A percentile compares a stretch with the other conserved stretches of the same genome.
These are phyloP conservation scores for Stephania yunnanensis DNA, from an alignment of 164 flowering plant genomes.

Conservation along the genomic window DNA sequence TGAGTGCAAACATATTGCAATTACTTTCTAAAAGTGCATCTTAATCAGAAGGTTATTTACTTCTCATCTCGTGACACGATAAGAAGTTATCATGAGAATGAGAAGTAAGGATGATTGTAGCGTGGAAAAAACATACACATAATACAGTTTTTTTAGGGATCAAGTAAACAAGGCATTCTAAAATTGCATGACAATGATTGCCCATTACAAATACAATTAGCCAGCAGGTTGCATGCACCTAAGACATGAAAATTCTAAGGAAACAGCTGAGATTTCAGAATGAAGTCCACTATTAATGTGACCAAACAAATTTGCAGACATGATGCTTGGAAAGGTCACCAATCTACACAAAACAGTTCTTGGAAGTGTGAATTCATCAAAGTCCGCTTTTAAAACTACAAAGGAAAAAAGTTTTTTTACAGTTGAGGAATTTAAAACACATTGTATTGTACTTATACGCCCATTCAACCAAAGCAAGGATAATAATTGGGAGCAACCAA, in stretches of 20 bases:
- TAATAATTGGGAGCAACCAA: neutral
- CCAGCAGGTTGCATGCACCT: neutral
- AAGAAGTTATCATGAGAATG: neutral
- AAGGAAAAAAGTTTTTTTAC: neutral
- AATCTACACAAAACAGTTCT: too few relatives aligned
- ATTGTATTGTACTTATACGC: neutral
- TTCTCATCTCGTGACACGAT: neutral
- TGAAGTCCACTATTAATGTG: too few relatives aligned
- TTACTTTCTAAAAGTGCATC: neutral
- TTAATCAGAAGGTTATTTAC: neutral
- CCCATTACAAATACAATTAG: neutral
- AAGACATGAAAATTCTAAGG: neutral
- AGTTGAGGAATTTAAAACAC: too few relatives aligned
- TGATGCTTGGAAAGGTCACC: too few relatives aligned
- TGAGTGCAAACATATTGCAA: neutral
- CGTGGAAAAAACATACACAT: neutral
- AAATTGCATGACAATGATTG: neutral
- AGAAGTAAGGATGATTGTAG: neutral
- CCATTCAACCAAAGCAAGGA: neutral
- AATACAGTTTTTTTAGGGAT: neutral
- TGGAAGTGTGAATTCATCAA: too few relatives aligned
- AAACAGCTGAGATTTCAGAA: too few relatives aligned
- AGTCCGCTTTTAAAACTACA: neutral
- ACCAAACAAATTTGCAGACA: too few relatives aligned
- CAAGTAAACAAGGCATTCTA: neutral